Evolutionary conservation across 2,329 filamentous ascomycete genomes (phyloP).

Genomic region (Dothistroma pini): DNA sequence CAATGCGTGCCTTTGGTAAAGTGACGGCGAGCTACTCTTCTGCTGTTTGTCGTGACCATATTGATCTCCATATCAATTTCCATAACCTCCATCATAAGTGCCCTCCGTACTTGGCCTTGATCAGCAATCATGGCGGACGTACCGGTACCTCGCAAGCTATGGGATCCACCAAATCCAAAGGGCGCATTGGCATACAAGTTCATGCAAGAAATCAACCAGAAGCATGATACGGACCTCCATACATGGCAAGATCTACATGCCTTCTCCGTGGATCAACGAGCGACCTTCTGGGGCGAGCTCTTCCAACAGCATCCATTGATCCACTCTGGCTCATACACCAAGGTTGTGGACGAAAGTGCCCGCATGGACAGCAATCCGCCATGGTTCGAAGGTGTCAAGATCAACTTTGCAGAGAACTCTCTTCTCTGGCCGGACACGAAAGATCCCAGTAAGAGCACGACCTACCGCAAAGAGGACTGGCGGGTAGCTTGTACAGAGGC

Average conservation of each 20-base stretch:
- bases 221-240: conserved; percentile 56
- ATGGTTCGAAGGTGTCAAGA: conserved; percentile 70
- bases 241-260: conserved; percentile 66
- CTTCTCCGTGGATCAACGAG: conserved; percentile 62
- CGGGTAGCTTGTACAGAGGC: conserved; percentile 70
- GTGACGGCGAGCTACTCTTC: not conserved
- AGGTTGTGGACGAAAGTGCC: conserved; percentile 63
- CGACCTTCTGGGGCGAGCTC: conserved; percentile 62
- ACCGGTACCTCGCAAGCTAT: conserved; percentile 42
- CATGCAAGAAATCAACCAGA: conserved; percentile 61
- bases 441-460: conserved; percentile 49
- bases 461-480: conserved; percentile 63
- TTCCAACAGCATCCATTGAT: conserved; percentile 61
- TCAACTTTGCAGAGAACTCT: conserved; percentile 80
- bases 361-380: conserved; percentile 68
- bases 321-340: conserved; percentile 52
- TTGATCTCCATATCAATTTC: no score
- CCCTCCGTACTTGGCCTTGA: not conserved
- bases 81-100: no score
- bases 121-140: conserved; percentile 14
- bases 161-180: conserved; percentile 40
- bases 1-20: not conserved
- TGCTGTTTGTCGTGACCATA: not conserved
- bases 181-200: conserved; percentile 63
- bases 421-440: conserved; percentile 55